Base-by-base conservation (phyloP, 2,329 filamentous ascomycete species). In the Penicillium sp. region DNA sequence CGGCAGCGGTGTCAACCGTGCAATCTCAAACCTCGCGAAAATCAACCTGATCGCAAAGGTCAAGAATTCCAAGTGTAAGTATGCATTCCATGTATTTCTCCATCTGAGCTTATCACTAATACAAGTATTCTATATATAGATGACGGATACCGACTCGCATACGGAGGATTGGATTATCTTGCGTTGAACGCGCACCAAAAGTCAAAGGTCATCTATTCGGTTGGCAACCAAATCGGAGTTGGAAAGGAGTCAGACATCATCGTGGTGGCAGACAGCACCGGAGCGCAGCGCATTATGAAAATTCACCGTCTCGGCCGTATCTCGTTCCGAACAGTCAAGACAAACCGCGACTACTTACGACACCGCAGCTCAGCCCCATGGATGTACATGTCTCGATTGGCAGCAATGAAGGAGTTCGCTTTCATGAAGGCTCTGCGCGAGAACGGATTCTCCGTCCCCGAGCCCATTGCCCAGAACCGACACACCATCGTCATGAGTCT, bases 221-320 rank as follows among this genome's bases (percentile, higher is more conserved):
- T 97, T 4, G 94, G 94, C 51, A 94, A 89, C 74, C 89, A 95
- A 69, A 90, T 99, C 62, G 94, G 95, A 46, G 92, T 97, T 3
- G 94, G 94, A 52, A 99, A 99, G 74, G 94, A 99, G 78, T 96
- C 90, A 65, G 94, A 99, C 71, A 97, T 99, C 70, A 89, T 95
- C 74, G 88, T 97, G 56, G 92, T 96, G 47, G 93, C 94, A 53
- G 86, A 92, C 67, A 82, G 91, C 50, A 82, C 82, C 6, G 92
- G 91, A 56, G 79, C 80, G 20, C 92, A 97, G 72, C 82, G 84
- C 59, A 89, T 99, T 16, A 82, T 99, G 64, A 99, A 99, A 79
- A 96, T 99, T 68, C 94, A 99, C 76, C 87, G 94, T 45, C 82
- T 99, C 4, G 94, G 94, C 44, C 88, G 94, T 67, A 96, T 99